A percentile compares a stretch with the other conserved stretches of the same genome.
phyloP scores from a whole-genome alignment of 2,329 filamentous ascomycete species.

The Mycosphaerella sp. region DNA sequence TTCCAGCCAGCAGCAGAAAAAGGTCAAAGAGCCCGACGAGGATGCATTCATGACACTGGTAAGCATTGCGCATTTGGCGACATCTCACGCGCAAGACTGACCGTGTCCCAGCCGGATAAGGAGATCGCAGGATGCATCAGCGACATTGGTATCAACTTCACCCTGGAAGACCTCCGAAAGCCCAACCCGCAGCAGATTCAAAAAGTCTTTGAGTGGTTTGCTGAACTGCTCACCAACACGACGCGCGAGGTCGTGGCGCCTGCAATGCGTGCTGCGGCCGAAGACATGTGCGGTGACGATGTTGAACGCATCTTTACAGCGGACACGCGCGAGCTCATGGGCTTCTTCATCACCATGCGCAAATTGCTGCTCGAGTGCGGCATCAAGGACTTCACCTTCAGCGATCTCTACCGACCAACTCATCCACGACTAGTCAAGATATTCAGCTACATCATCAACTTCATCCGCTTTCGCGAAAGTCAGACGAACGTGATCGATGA shows the following conservation, averaged over 20 bases:
- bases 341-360: constrained; percentile 81
- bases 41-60: constrained; percentile 50
- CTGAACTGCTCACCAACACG: constrained; percentile 85
- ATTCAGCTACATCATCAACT: constrained; percentile 97
- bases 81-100: constrained; percentile 8
- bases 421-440: constrained; percentile 88
- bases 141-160: constrained; percentile 90
- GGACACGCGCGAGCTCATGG: constrained; percentile 91
- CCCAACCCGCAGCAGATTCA: constrained; percentile 93
- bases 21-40: constrained; percentile 38
- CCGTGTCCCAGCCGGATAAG: constrained; percentile 49
- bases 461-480: constrained; percentile 91
- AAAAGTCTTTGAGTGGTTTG: constrained; percentile 97
- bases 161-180: constrained; percentile 79
- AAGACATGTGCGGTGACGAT: constrained; percentile 78
- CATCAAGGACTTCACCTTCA: constrained; percentile 88
- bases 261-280: constrained; percentile 85
- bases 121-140: constrained; percentile 97
- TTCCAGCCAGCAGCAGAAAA: constrained; percentile 37
- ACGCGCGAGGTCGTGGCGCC: constrained; percentile 91
- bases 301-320: constrained; percentile 70
- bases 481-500: constrained; percentile 86
- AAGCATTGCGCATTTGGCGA: constrained; percentile 11
- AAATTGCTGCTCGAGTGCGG: constrained; percentile 78
- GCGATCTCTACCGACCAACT: constrained; percentile 84